Conservation (phyloP, 257 asterid genomes). For the Primulina tabacum region DNA sequence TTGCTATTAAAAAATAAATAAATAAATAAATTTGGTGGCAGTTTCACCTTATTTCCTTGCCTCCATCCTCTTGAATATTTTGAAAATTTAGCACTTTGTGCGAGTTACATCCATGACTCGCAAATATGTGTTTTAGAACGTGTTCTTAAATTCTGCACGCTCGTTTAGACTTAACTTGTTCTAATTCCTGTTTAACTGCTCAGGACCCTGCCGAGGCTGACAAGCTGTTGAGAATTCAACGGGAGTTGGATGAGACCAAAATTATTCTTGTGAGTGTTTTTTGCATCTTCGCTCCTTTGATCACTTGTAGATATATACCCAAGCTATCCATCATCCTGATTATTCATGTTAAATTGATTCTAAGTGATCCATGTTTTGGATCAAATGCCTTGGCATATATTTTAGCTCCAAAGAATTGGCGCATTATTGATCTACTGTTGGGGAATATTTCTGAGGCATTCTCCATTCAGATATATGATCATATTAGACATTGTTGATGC, state of each 20-base stretch:
- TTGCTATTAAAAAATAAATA: no score
- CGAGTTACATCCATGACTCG: no score
- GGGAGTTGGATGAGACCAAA: conserved; percentile 58
- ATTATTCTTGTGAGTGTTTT: conserved; percentile 44
- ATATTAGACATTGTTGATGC: neutral
- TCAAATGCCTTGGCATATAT: neutral
- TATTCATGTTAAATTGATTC: neutral
- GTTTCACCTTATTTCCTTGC: neutral
- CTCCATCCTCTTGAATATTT: neutral
- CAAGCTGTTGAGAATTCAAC: conserved; percentile 51
- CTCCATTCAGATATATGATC: neutral
- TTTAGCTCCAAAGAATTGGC: neutral
- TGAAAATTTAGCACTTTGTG: neutral
- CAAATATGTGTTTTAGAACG: neutral
- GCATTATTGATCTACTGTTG: no score
- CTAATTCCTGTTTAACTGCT: neutral
- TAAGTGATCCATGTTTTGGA: no score
- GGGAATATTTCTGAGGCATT: neutral
- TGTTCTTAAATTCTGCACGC: neutral
- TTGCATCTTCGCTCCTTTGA: neutral
- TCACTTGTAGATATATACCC: neutral
- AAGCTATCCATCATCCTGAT: neutral
- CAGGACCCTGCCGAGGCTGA: conserved; percentile 65
- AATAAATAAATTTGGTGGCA: no score
- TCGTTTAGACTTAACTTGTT: neutral